phyloP scores from a whole-genome alignment of 75 land plant species.

The Pinus tabuliformis region DNA sequence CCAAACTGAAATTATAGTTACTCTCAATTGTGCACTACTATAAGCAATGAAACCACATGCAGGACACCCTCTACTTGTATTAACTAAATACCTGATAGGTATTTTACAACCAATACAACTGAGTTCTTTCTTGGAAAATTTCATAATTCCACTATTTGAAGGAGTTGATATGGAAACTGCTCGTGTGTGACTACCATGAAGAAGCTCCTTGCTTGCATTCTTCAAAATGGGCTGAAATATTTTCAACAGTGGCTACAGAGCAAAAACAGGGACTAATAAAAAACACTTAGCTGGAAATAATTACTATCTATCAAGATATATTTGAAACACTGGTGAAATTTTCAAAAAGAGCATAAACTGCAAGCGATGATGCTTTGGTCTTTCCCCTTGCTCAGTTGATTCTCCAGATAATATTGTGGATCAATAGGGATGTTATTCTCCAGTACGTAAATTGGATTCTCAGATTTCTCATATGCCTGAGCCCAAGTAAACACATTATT shows the following conservation, averaged over 20 bases:
- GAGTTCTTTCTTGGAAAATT: conserved; percentile 90
- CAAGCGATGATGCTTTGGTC: background rate
- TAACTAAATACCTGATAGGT: conserved; percentile 58
- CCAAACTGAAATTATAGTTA: background rate
- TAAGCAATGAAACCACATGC: background rate
- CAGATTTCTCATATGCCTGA: conserved; percentile 97
- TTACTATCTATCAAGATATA: background rate
- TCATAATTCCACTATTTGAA: conserved; percentile 97
- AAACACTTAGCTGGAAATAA: no score
- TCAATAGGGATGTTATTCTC: conserved; percentile 98
- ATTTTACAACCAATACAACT: conserved; percentile 96
- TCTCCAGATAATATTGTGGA: conserved; percentile 92
- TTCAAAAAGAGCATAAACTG: background rate
- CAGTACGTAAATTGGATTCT: conserved; percentile 97
- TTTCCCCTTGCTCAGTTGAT: conserved; percentile 92
- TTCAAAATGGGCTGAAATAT: no score
- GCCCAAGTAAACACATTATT: background rate
- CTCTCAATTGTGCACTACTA: background rate
- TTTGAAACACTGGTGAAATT: background rate
- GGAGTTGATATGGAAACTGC: conserved; percentile 91
- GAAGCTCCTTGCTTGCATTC: no score
- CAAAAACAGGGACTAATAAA: no score
- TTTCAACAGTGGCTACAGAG: no score
- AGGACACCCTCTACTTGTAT: background rate
- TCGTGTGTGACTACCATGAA: conserved; percentile 91